A percentile compares a stretch with the other conserved stretches of the same genome.
These are phyloP conservation scores for Soucietia sequanensis DNA, from an alignment of 805 yeast species.

Conservation along the genomic window DNA sequence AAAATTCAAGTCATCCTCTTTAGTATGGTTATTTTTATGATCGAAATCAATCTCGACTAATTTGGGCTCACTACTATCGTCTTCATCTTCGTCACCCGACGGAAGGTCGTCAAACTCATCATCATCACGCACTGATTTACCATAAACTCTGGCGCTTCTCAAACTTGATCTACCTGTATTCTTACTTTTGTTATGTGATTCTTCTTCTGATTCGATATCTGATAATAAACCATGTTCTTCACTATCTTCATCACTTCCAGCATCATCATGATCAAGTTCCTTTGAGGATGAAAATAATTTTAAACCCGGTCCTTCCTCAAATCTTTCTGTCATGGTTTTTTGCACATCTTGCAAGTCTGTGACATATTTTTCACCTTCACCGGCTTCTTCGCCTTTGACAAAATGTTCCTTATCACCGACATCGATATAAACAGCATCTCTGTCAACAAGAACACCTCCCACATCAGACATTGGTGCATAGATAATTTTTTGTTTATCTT, in stretches of 20 bases:
- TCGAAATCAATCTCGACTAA: constrained; percentile 50
- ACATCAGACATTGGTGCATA: constrained; percentile 99
- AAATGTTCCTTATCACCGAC: constrained; percentile 59
- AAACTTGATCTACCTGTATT: constrained; percentile 63
- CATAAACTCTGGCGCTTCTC: constrained; percentile 56
- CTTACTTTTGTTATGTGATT: constrained; percentile 21
- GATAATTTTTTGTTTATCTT: constrained; percentile 88
- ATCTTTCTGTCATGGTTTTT: constrained; percentile 55
- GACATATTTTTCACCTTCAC: constrained; percentile 84
- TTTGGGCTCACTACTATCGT: constrained; percentile 35
- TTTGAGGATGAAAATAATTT: constrained; percentile 68
- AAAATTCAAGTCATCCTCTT: constrained; percentile 37
- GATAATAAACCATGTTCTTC: constrained; percentile 35
- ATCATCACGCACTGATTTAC: constrained; percentile 49
- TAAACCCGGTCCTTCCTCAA: constrained; percentile 64
- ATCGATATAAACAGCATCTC: constrained; percentile 95
- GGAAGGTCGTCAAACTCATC: constrained; percentile 42
- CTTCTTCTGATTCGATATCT: constrained; percentile 28
- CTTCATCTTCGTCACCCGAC: constrained; percentile 45
- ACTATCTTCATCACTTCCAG: constrained; percentile 37
- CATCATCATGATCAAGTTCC: constrained; percentile 39
- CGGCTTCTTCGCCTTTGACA: constrained; percentile 64
- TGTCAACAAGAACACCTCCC: constrained; percentile 97
- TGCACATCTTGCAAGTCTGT: constrained; percentile 75
- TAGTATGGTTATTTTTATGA: constrained; percentile 25